A percentile compares a stretch with the other conserved stretches of the same genome.
These are phyloP conservation scores for Pythium aristosporum DNA, from an alignment of 352 stramenopile species.

Conservation along the genomic window DNA sequence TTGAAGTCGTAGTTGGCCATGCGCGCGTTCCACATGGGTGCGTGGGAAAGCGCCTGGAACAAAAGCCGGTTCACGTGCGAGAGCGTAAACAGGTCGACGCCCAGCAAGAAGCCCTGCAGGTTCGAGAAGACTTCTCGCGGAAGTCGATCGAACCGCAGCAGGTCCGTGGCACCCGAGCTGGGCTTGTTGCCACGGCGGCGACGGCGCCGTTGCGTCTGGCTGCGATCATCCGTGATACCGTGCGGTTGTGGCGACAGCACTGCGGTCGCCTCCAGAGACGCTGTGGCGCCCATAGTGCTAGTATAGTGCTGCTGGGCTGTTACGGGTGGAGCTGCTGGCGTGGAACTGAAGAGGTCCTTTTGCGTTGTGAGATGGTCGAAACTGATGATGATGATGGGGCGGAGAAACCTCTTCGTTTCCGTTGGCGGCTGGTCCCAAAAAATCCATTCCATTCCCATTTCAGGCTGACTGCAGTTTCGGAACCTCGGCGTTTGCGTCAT, in stretches of 20 bases:
- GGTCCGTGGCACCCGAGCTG: not conserved
- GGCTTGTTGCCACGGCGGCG: constrained; percentile 9
- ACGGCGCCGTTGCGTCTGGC: not conserved
- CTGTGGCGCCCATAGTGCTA: constrained; percentile 9
- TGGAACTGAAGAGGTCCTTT: not conserved
- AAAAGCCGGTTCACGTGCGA: constrained; percentile 29
- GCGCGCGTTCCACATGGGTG: constrained; percentile 17
- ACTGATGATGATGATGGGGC: not conserved
- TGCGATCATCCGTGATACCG: not conserved
- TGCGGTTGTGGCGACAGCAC: not conserved
- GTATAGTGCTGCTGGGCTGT: not conserved
- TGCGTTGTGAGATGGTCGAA: not conserved
- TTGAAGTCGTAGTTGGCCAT: constrained; percentile 30
- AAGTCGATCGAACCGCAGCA: constrained; percentile 18
- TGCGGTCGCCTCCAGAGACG: constrained; percentile 7
- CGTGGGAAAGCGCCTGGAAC: constrained; percentile 9
- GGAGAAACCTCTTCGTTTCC: not conserved
- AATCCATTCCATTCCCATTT: not conserved
- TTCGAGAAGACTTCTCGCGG: constrained; percentile 27
- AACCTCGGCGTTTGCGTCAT: too few species aligned
- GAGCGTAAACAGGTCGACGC: constrained; percentile 34
- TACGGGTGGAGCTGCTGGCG: not conserved
- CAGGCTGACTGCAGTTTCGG: too few species aligned
- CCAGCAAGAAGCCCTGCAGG: constrained; percentile 30
- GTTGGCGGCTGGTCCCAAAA: not conserved